Evolutionary conservation across 257 asterid species (phyloP).

Genomic region (Solanum piurae): DNA sequence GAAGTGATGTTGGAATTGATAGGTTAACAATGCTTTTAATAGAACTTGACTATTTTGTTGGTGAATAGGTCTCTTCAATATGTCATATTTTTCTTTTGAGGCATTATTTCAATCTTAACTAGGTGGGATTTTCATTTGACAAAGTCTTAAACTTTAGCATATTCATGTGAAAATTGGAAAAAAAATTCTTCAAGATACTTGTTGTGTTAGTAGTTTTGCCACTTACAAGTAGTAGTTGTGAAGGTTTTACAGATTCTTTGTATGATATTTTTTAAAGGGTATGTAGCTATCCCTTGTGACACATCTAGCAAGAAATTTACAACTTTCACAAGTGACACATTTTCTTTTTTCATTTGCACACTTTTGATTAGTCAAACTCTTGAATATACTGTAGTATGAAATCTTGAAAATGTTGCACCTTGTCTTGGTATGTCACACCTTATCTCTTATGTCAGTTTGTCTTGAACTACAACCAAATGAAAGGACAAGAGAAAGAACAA

Average conservation of each 20-base stretch:
- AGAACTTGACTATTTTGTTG: conserved; percentile 8
- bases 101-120: background rate
- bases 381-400: background rate
- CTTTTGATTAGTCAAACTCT: background rate
- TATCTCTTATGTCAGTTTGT: background rate
- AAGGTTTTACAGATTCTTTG: background rate
- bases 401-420: background rate
- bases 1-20: conserved; percentile 6
- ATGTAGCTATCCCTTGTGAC: background rate
- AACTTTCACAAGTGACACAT: background rate
- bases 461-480: background rate
- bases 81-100: conserved; percentile 4
- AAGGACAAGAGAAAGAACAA: background rate
- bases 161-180: background rate
- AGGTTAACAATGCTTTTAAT: background rate
- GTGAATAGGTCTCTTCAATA: conserved; percentile 3
- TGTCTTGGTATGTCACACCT: background rate
- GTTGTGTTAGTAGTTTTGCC: background rate
- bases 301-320: background rate
- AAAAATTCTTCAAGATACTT: background rate
- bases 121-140: background rate
- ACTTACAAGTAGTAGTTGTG: background rate
- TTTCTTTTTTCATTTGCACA: background rate
- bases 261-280: background rate
- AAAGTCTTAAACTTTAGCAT: background rate